These are phyloP conservation scores for Pseudoneurospora amorphoporcata DNA, from an alignment of 495 filamentous ascomycete species.

Conservation along the genomic window DNA sequence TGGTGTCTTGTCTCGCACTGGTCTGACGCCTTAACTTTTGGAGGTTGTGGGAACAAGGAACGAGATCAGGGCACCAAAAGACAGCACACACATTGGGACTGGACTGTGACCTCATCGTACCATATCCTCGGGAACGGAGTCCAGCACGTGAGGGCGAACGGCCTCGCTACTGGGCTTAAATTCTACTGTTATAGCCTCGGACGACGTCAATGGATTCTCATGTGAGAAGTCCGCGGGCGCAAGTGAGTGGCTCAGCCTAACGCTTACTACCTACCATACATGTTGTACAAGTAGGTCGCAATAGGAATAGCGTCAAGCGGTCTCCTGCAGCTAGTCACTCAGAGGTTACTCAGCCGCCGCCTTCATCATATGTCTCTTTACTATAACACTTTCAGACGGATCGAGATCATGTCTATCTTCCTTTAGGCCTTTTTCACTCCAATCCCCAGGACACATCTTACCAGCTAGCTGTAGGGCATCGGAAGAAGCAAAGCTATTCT, in stretches of 20 bases:
- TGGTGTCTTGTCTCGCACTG: background rate
- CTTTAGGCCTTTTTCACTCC: background rate
- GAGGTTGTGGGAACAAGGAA: background rate
- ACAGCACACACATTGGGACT: background rate
- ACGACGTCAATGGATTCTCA: background rate
- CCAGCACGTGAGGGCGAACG: background rate
- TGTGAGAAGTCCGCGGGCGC: background rate
- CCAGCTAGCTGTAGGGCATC: background rate
- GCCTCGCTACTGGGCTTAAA: background rate
- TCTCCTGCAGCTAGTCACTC: background rate
- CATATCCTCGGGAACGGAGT: background rate
- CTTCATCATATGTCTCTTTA: background rate
- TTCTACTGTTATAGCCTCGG: background rate
- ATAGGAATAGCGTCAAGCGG: background rate
- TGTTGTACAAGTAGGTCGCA: background rate
- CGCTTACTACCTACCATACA: too few relatives aligned
- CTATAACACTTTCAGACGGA: background rate
- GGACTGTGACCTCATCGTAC: background rate
- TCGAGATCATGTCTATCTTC: background rate
- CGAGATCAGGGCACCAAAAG: background rate
- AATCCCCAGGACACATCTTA: background rate
- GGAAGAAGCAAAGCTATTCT: background rate
- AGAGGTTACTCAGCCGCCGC: background rate
- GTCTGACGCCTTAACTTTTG: too few relatives aligned
- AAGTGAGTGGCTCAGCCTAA: background rate